Conservation (phyloP, 257 asterid genomes). For the Solanum lycopersicoides region DNA sequence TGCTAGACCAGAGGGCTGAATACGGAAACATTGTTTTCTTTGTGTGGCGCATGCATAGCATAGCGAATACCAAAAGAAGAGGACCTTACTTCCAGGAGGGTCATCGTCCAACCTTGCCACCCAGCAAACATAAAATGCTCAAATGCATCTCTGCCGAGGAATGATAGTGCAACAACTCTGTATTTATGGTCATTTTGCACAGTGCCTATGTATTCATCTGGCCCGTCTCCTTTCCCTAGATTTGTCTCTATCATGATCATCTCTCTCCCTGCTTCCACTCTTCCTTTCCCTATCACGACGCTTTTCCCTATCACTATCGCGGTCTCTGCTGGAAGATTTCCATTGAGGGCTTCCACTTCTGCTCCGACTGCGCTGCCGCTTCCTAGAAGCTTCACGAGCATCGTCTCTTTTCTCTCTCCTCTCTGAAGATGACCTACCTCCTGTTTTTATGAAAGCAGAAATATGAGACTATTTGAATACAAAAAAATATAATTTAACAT, state of each 20-base stretch:
- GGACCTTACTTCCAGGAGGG: not conserved
- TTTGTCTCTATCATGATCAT: constrained; percentile 65
- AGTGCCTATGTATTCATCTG: constrained; percentile 21
- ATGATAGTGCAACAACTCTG: not conserved
- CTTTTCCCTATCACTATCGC: constrained; percentile 53
- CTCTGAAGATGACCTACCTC: constrained; percentile 44
- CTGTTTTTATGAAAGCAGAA: constrained; percentile 8
- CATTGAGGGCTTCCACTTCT: constrained; percentile 66
- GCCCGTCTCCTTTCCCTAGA: constrained; percentile 51
- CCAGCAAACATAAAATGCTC: not conserved
- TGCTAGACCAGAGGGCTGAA: not conserved
- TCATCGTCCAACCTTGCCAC: not conserved
- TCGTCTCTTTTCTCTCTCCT: constrained; percentile 49
- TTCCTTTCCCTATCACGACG: constrained; percentile 51
- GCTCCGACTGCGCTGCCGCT: constrained; percentile 66
- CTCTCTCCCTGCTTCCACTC: constrained; percentile 71
- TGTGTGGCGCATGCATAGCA: not conserved
- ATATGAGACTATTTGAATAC: not conserved
- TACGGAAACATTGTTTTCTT: not conserved
- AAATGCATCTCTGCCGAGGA: not conserved
- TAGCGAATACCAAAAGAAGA: not conserved
- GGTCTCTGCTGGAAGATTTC: constrained; percentile 41
- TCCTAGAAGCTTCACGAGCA: constrained; percentile 44
- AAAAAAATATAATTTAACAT: not conserved
- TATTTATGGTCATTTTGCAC: not conserved